These are phyloP conservation scores for Lachnellula occidentalis DNA, from an alignment of 2,329 filamentous ascomycete genomes.

Conservation along the genomic window DNA sequence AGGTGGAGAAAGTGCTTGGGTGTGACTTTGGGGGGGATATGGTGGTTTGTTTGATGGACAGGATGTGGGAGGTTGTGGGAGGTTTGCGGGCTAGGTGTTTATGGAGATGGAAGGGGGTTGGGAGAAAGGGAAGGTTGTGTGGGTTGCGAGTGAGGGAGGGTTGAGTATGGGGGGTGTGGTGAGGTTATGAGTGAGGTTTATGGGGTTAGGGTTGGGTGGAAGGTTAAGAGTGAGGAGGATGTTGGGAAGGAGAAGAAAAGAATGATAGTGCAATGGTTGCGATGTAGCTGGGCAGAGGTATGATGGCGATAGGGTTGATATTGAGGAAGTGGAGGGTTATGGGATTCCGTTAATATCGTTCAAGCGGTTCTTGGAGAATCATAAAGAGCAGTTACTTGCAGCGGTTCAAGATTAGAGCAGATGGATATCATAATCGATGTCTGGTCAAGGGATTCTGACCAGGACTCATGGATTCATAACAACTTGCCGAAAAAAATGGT, in stretches of 20 bases:
- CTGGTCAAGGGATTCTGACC: too few species aligned
- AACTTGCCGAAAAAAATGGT: too few species aligned
- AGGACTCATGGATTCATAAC: too few species aligned
- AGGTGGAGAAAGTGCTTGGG: neutral
- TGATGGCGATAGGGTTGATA: conserved; percentile 1
- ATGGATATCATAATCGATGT: too few species aligned
- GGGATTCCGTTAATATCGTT: neutral
- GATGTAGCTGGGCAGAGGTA: conserved; percentile 1
- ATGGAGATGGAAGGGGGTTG: neutral
- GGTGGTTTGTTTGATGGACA: neutral
- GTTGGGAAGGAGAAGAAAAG: conserved; percentile 1
- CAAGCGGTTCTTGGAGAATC: neutral
- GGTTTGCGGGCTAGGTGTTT: conserved; percentile 3
- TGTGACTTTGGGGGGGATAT: neutral
- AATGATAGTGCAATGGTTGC: neutral
- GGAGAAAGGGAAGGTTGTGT: neutral
- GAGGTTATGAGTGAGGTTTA: conserved; percentile 1
- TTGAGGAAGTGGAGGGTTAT: conserved; percentile 6
- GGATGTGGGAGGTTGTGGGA: conserved; percentile 6
- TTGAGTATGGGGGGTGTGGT: neutral
- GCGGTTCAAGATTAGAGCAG: neutral
- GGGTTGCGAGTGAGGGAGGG: neutral
- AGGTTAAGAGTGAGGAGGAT: neutral
- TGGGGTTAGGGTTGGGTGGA: neutral
- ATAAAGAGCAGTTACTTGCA: neutral